phyloP scores from a whole-genome alignment of 2,329 filamentous ascomycete species.

The Cytospora schulzeri region DNA sequence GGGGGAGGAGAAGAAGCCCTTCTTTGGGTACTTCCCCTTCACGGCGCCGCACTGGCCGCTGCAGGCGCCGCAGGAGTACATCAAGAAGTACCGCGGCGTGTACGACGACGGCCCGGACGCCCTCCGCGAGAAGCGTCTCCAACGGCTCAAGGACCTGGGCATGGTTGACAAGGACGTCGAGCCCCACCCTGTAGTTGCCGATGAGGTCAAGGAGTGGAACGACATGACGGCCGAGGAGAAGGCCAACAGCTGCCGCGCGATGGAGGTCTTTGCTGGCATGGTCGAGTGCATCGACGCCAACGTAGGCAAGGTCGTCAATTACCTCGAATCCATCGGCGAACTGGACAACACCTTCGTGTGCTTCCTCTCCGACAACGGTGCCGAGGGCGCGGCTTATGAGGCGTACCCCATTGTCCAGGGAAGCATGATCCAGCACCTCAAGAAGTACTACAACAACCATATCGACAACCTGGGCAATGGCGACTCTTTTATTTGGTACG shows the following conservation, averaged over 20 bases:
- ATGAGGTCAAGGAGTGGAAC: slow-evolving; percentile 51
- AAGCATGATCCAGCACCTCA: slow-evolving; percentile 32
- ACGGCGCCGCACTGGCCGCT: slow-evolving; percentile 66
- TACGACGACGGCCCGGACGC: slow-evolving; percentile 64
- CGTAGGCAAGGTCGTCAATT: slow-evolving; percentile 60
- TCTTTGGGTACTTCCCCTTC: slow-evolving; percentile 64
- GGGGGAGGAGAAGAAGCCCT: no score
- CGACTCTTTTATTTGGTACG: slow-evolving; percentile 61
- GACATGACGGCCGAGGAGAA: slow-evolving; percentile 49
- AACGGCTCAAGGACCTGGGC: slow-evolving; percentile 58
- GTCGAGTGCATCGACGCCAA: slow-evolving; percentile 64
- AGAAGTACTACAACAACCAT: slow-evolving; percentile 59
- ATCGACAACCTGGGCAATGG: slow-evolving; percentile 57
- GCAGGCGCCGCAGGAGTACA: slow-evolving; percentile 57
- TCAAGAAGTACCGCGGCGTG: slow-evolving; percentile 58
- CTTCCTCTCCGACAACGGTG: slow-evolving; percentile 63
- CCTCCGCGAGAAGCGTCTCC: slow-evolving; percentile 54
- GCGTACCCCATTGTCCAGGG: slow-evolving; percentile 30
- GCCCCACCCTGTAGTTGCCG: slow-evolving; percentile 52
- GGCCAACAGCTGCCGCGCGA: slow-evolving; percentile 52
- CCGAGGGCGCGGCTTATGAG: slow-evolving; percentile 35
- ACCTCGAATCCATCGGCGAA: slow-evolving; percentile 57
- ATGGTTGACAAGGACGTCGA: slow-evolving; percentile 54
- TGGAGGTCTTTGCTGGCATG: slow-evolving; percentile 67
- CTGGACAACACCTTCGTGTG: slow-evolving; percentile 65